Evolutionary conservation across 805 yeast species (phyloP), one percentile per base, ranked within the genome.

Genomic region (Yamadazyma endophytica): DNA sequence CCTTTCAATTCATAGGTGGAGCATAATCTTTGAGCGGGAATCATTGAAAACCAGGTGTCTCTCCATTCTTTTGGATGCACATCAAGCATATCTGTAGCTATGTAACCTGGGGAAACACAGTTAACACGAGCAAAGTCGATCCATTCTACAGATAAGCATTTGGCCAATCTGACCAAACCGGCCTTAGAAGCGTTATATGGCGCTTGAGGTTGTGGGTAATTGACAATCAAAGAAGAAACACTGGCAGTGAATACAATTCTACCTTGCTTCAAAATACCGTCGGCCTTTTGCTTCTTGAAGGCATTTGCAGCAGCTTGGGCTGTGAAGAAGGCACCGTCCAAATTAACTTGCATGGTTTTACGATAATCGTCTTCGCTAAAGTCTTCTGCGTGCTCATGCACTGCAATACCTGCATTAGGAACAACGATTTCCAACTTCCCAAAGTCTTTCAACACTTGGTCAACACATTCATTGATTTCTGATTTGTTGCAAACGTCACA

Each of bases 121-220:
- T 85, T 85, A 37, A 80, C 90, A 44, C 95, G 71, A n/a, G 89
- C 92, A 49, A 81, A 82, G 26, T 58, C 50, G 9, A 88, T 77
- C 89, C 90, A 86, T 62, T 86, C 96, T 22, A 86, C 78, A n/a
- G 95, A 90, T 42, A 86, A 64, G 3, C 92, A 83, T 54, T 70
- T 79, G 19, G 81, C 77, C 46, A 86, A 68, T 52, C 86, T 94
- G 40, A 79, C 53, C 20, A 83, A 78, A 9, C 78, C 95, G 20
- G 95, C 95, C 67, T 86, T 87, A 44, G 87, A 82, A 8, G 86
- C 85, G 51, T 86, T 86, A 66, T 86, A 86, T 21, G 82, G 75
- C 4, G 95, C 82, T 63, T 87, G 96, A 54, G 77, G 66, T 58
- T 88, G 92, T 12, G 96, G 96, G 40, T 75, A 74, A 56, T 87